These are phyloP conservation scores for Trichoderma citrinoviride DNA, from an alignment of 2,329 filamentous ascomycete genomes.

Conservation along the genomic window DNA sequence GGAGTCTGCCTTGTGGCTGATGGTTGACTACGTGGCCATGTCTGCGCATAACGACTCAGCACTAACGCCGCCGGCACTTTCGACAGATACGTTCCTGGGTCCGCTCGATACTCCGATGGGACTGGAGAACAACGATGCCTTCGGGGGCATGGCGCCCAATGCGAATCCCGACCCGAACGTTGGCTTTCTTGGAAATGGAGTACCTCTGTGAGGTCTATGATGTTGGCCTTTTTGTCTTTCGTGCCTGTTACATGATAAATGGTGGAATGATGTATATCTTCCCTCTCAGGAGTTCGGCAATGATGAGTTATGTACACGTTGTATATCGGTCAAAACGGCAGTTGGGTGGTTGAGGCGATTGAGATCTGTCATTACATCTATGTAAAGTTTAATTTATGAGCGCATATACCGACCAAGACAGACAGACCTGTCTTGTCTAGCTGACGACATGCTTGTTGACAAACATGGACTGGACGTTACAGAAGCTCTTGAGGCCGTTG, in stretches of 20 bases:
- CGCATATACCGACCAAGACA: background rate
- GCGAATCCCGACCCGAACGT: constrained; percentile 9
- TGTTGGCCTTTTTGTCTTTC: background rate
- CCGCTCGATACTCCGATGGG: constrained; percentile 10
- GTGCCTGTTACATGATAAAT: background rate
- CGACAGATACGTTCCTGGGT: constrained; percentile 12
- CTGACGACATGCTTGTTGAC: constrained; percentile 1
- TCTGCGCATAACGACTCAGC: constrained; percentile 10
- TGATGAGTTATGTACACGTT: background rate
- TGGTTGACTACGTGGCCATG: constrained; percentile 19
- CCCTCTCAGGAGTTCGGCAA: background rate
- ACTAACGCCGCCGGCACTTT: constrained; percentile 5
- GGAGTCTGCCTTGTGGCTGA: constrained; percentile 10
- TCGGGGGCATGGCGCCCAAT: background rate
- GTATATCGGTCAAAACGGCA: background rate
- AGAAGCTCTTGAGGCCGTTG: constrained; percentile 14
- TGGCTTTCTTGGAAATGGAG: constrained; percentile 9
- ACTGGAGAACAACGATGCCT: constrained; percentile 4
- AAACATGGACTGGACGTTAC: constrained; percentile 7
- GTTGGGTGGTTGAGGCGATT: background rate
- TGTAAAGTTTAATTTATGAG: background rate
- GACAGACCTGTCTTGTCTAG: background rate
- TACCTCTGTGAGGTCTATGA: constrained; percentile 11
- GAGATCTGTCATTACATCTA: background rate
- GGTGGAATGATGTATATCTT: constrained; percentile 2